Percentiles rank a stretch among this genome's conserved stretches.
phyloP scores from a whole-genome alignment of 1,284 basidiomycete genomes.

The Pholiota adiposa region DNA sequence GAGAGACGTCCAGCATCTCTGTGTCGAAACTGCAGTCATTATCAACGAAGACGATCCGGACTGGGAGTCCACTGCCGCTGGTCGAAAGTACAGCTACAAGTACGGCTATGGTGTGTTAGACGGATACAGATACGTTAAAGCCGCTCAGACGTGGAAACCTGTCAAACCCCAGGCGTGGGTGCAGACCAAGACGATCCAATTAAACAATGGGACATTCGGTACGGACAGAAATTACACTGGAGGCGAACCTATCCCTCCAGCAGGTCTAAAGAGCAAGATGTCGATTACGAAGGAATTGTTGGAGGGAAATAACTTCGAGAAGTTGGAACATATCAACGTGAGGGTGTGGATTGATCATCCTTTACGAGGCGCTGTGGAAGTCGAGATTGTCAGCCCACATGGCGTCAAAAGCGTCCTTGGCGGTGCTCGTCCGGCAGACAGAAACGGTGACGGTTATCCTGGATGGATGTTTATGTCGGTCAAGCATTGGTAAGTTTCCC shows the following conservation, averaged over 20 bases:
- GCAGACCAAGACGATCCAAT: constrained; percentile 71
- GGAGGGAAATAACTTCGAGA: constrained; percentile 79
- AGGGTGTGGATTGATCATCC: constrained; percentile 92
- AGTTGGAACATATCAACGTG: constrained; percentile 92
- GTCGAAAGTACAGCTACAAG: constrained; percentile 92
- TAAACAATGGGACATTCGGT: constrained; percentile 67
- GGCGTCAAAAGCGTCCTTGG: constrained; percentile 89
- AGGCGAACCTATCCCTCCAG: constrained; percentile 67
- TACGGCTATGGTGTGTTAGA: constrained; percentile 95
- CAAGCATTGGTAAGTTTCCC: constrained; percentile 87
- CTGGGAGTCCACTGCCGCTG: constrained; percentile 88
- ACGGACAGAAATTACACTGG: constrained; percentile 62
- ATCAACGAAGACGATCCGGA: constrained; percentile 93
- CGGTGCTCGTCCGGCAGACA: constrained; percentile 72
- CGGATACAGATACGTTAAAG: constrained; percentile 82
- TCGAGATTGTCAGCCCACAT: constrained; percentile 85
- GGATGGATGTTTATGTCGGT: constrained; percentile 99
- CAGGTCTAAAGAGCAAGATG: constrained; percentile 72
- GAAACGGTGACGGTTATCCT: constrained; percentile 73
- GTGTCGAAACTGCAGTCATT: constrained; percentile 77
- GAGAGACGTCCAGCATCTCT: constrained; percentile 96
- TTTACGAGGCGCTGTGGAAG: constrained; percentile 91
- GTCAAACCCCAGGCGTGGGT: constrained; percentile 97
- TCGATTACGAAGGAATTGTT: constrained; percentile 78
- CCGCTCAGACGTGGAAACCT: constrained; percentile 81